Conservation (phyloP, 2,329 filamentous ascomycete genomes). For the Talaromyces rugulosus region DNA sequence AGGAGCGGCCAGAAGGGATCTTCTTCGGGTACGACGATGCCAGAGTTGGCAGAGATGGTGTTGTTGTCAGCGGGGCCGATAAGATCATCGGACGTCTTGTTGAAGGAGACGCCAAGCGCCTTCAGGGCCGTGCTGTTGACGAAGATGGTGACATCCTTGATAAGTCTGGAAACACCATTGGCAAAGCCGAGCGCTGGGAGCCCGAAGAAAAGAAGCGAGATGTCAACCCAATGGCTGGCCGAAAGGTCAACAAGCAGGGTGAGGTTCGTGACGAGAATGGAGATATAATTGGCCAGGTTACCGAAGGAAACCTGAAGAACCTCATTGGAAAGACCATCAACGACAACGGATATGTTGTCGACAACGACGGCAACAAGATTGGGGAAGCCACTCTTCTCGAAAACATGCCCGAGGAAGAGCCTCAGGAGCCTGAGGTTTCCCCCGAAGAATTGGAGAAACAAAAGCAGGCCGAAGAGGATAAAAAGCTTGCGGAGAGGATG, state of each 20-base stretch:
- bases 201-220: constrained; percentile 52
- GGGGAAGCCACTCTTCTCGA: constrained; percentile 57
- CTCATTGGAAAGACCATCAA: constrained; percentile 42
- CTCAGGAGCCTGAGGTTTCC: constrained; percentile 33
- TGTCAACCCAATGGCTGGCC: constrained; percentile 57
- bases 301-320: constrained; percentile 39
- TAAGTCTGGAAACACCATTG: constrained; percentile 62
- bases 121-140: constrained; percentile 63
- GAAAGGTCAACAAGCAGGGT: constrained; percentile 50
- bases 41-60: constrained; percentile 55
- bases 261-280: constrained; percentile 44
- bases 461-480: constrained; percentile 62
- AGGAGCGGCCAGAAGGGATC: constrained; percentile 49
- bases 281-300: constrained; percentile 43
- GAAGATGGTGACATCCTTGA: constrained; percentile 67
- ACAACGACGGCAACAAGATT: constrained; percentile 60
- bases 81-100: constrained; percentile 57
- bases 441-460: constrained; percentile 51
- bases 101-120: constrained; percentile 60
- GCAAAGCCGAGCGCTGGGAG: constrained; percentile 66
- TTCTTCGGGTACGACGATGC: constrained; percentile 59
- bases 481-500: constrained; percentile 74
- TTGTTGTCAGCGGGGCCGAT: constrained; percentile 49
- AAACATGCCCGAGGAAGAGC: constrained; percentile 24
- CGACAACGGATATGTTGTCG: constrained; percentile 52